A percentile compares a stretch with the other conserved stretches of the same genome.
Evolutionary conservation across 441 rosid genomes (phyloP).

Genomic region (Eutrema salsugineum): DNA sequence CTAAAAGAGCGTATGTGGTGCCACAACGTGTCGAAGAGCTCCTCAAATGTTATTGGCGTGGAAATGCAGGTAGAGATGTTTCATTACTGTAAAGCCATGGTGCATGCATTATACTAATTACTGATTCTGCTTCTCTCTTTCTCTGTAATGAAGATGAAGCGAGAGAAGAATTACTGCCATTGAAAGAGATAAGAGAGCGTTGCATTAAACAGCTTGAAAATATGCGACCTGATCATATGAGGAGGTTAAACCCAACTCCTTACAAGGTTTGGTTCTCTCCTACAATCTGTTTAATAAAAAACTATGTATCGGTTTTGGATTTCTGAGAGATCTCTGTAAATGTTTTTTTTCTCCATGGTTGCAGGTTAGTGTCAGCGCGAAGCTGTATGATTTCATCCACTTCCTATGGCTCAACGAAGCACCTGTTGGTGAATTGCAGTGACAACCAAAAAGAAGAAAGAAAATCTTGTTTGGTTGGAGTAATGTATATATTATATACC

Average conservation of each 20-base stretch:
- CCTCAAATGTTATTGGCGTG: constrained; percentile 94
- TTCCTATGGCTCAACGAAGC: constrained; percentile 99
- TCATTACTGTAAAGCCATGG: neutral
- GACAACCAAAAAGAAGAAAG: neutral
- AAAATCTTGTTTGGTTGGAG: constrained; percentile 12
- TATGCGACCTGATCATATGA: constrained; percentile 98
- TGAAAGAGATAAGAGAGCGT: constrained; percentile 63
- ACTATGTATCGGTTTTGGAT: neutral
- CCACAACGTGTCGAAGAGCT: constrained; percentile 88
- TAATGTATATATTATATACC: constrained; percentile 27
- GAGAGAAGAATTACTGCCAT: constrained; percentile 70
- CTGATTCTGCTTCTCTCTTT: neutral
- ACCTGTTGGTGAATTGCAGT: constrained; percentile 93
- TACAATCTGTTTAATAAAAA: neutral
- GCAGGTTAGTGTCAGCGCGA: constrained; percentile 94
- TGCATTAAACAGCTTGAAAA: constrained; percentile 82
- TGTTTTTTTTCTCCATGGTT: neutral
- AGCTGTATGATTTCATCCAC: constrained; percentile 94
- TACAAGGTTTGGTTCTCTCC: constrained; percentile 46
- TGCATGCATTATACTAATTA: neutral
- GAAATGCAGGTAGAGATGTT: constrained; percentile 55
- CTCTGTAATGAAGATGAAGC: constrained; percentile 36
- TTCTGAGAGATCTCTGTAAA: neutral
- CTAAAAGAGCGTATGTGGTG: constrained; percentile 94
- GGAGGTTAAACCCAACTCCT: constrained; percentile 95